A percentile compares a stretch with the other conserved stretches of the same genome.
phyloP scores from a whole-genome alignment of 768 basidiomycete species.

The Boletus tomentosulus region DNA sequence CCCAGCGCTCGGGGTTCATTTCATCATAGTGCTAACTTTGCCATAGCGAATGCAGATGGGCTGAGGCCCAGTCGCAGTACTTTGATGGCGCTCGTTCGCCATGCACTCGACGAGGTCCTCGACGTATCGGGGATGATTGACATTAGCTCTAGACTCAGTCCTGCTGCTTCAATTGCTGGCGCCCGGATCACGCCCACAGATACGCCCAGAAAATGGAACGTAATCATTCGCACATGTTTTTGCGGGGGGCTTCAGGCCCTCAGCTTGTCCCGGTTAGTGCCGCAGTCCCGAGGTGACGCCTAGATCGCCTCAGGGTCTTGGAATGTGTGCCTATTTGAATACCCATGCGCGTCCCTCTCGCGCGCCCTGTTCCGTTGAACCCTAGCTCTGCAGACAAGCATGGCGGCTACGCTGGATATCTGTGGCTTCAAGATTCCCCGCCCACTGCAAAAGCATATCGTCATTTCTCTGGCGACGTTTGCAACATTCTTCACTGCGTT shows the following conservation, averaged over 20 bases:
- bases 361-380: not conserved
- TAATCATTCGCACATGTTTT: not conserved
- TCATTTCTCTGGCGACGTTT: slow-evolving; percentile 45
- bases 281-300: not conserved
- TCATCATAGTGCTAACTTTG: not conserved
- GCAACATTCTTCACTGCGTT: slow-evolving; percentile 55
- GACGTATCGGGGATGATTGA: not conserved
- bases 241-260: not conserved
- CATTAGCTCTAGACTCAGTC: not conserved
- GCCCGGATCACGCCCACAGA: not conserved
- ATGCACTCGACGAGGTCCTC: not conserved
- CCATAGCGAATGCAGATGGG: not conserved
- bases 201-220: not conserved
- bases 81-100: not conserved
- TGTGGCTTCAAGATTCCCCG: slow-evolving; percentile 19
- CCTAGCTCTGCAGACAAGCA: slow-evolving; percentile 2
- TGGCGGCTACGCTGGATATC: slow-evolving; percentile 14
- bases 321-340: not conserved
- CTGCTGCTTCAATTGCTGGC: no score
- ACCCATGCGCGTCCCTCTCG: not conserved
- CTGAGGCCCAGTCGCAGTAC: not conserved
- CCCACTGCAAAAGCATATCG: slow-evolving; percentile 44
- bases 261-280: not conserved
- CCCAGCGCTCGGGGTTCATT: not conserved
- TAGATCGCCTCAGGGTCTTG: not conserved